Evolutionary conservation across 2,329 filamentous ascomycete genomes (phyloP).

Genomic region (Fonsecaea multimorphosa): DNA sequence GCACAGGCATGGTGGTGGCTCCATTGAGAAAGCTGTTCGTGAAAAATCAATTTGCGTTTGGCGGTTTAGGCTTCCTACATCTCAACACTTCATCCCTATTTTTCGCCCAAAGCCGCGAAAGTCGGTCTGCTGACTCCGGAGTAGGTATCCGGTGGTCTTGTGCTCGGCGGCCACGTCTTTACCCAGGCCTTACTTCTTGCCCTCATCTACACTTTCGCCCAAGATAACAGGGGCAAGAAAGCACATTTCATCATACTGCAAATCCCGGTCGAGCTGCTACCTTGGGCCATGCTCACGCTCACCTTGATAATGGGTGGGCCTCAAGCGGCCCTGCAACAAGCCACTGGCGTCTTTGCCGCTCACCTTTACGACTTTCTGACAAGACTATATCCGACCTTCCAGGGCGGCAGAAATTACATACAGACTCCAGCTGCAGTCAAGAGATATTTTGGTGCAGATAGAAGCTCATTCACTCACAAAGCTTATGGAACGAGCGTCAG

Average conservation of each 20-base stretch:
- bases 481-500: slow-evolving; percentile 68
- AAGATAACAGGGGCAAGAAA: slow-evolving; percentile 80
- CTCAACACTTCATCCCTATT: slow-evolving; percentile 19
- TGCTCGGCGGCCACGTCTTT: slow-evolving; percentile 46
- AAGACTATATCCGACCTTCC: slow-evolving; percentile 85
- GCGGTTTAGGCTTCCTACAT: slow-evolving; percentile 73
- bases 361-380: slow-evolving; percentile 91
- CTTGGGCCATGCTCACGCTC: slow-evolving; percentile 77
- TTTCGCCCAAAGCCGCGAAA: neutral
- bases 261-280: slow-evolving; percentile 81
- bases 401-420: slow-evolving; percentile 78
- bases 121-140: slow-evolving; percentile 38
- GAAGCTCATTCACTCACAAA: slow-evolving; percentile 52
- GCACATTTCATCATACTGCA: slow-evolving; percentile 81
- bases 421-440: slow-evolving; percentile 75
- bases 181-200: slow-evolving; percentile 73
- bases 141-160: slow-evolving; percentile 51
- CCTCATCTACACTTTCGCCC: slow-evolving; percentile 80
- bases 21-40: slow-evolving; percentile 67
- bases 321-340: slow-evolving; percentile 64
- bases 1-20: slow-evolving; percentile 78
- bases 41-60: slow-evolving; percentile 62
- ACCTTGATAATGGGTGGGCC: slow-evolving; percentile 72
- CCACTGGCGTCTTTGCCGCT: slow-evolving; percentile 81
- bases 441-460: slow-evolving; percentile 64